phyloP scores from a whole-genome alignment of 805 yeast species.

The Candida nitratophila region DNA sequence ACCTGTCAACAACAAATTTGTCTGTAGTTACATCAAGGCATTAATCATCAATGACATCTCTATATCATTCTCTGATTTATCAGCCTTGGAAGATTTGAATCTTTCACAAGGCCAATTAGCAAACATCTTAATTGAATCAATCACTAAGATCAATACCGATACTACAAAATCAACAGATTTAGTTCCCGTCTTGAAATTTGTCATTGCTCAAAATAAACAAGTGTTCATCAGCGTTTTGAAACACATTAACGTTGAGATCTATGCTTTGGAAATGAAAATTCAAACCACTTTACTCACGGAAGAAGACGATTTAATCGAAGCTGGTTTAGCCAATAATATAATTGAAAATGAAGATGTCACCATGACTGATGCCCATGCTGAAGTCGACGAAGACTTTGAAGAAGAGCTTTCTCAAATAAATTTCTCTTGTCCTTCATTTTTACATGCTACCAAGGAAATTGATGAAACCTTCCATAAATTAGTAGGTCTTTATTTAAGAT shows the following conservation, averaged over 20 bases:
- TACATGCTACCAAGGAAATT: slow-evolving; percentile 20
- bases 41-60: slow-evolving; percentile 9
- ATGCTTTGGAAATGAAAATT: slow-evolving; percentile 54
- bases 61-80: slow-evolving; percentile 7
- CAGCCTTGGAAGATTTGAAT: slow-evolving; percentile 5
- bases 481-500: slow-evolving; percentile 34
- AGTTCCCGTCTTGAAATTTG: slow-evolving; percentile 26
- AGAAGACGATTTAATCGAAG: slow-evolving; percentile 2
- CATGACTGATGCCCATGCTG: slow-evolving; percentile 19
- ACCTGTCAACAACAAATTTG: slow-evolving; percentile 16
- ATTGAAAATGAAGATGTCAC: slow-evolving; percentile 23
- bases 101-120: slow-evolving; percentile 15
- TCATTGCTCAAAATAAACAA: slow-evolving; percentile 30
- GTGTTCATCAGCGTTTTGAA: slow-evolving; percentile 32
- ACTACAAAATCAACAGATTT: slow-evolving; percentile 16
- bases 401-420: slow-evolving; percentile 14
- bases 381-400: slow-evolving; percentile 16
- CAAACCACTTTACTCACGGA: slow-evolving; percentile 49
- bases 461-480: slow-evolving; percentile 36
- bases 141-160: slow-evolving; percentile 10
- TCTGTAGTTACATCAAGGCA: slow-evolving; percentile 22
- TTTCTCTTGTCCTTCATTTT: slow-evolving; percentile 25
- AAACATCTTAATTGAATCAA: slow-evolving; percentile 14
- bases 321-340: neutral
- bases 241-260: slow-evolving; percentile 29